These are phyloP conservation scores for Boechera retrofracta DNA, from an alignment of 345 rosid genomes.

Conservation along the genomic window DNA sequence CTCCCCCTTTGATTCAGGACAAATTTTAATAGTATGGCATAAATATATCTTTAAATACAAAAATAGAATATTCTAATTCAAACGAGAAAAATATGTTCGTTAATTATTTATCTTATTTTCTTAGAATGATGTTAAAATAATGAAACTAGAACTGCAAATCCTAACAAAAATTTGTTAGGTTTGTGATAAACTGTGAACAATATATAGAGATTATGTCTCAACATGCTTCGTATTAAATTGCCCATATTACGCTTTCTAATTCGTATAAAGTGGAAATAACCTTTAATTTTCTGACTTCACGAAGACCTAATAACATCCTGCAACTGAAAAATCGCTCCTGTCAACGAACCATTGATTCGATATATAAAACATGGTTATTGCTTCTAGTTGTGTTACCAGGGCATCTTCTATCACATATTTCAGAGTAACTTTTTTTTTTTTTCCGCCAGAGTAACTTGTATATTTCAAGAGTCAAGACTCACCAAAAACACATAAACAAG, in stretches of 20 bases:
- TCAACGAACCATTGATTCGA: too few species aligned
- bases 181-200: not conserved
- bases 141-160: not conserved
- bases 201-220: too few species aligned
- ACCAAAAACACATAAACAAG: not conserved
- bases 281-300: too few species aligned
- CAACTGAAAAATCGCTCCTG: too few species aligned
- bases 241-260: not conserved
- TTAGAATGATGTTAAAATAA: not conserved
- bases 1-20: not conserved
- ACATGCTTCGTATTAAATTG: not conserved
- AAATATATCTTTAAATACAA: too few species aligned
- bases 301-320: too few species aligned
- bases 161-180: not conserved
- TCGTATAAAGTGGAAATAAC: not conserved
- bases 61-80: not conserved
- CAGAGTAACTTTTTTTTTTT: too few species aligned
- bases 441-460: not conserved
- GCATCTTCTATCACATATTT: too few species aligned
- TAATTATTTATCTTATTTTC: not conserved
- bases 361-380: not conserved
- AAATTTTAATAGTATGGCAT: not conserved
- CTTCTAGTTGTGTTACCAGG: too few species aligned
- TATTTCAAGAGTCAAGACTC: not conserved
- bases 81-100: too few species aligned